Conservation (phyloP, 1,139 yeast genomes). For the Scheffersomyces lignicola region DNA sequence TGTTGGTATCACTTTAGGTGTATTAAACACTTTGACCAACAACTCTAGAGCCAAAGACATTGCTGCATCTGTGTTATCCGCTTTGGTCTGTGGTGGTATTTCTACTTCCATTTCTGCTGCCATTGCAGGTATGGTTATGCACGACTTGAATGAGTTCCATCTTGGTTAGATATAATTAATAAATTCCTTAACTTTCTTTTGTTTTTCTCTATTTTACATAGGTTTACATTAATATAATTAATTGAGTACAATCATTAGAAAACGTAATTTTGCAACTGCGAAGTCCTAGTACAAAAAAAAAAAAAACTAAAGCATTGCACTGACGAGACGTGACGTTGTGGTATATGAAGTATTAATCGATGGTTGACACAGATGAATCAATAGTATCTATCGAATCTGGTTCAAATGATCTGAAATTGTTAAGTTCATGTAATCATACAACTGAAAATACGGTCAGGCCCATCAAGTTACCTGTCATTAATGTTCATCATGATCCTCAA, state of each 20-base stretch:
- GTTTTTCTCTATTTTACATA: neutral
- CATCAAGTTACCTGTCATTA: neutral
- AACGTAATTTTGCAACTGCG: too few relatives aligned
- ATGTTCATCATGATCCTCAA: slow-evolving; percentile 30
- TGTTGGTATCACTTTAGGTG: slow-evolving; percentile 65
- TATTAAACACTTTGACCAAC: slow-evolving; percentile 59
- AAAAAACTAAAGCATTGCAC: too few relatives aligned
- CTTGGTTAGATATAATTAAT: neutral
- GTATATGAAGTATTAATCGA: too few relatives aligned
- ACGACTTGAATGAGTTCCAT: slow-evolving; percentile 39
- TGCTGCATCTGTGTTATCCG: slow-evolving; percentile 47
- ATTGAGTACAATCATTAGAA: too few relatives aligned
- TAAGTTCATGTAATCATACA: too few relatives aligned
- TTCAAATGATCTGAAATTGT: too few relatives aligned
- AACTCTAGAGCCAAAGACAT: slow-evolving; percentile 50
- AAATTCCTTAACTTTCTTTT: neutral
- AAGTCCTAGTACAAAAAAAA: too few relatives aligned
- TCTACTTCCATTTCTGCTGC: slow-evolving; percentile 63
- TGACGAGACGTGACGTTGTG: too few relatives aligned
- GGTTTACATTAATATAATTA: neutral
- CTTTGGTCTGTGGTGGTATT: slow-evolving; percentile 56
- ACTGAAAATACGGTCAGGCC: too few relatives aligned
- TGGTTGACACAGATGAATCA: too few relatives aligned
- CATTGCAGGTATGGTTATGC: slow-evolving; percentile 68
- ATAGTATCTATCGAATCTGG: too few relatives aligned